Evolutionary conservation across 1,139 yeast genomes (phyloP).

Genomic region (Pneumocystis sp.): DNA sequence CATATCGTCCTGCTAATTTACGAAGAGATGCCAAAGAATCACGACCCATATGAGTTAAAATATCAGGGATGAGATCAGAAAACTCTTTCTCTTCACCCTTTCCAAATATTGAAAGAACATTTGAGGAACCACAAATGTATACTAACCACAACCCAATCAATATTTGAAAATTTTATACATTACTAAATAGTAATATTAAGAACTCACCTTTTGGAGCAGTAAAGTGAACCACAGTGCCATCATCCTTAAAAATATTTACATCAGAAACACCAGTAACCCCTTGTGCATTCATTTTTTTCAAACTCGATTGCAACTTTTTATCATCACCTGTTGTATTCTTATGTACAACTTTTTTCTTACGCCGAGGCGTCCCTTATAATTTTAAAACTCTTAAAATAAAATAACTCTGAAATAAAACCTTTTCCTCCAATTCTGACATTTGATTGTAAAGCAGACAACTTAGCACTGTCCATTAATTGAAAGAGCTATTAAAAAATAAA

Average conservation of each 20-base stretch:
- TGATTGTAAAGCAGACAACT: constrained; percentile 28
- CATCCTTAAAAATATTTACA: constrained; percentile 95
- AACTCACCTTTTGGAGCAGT: constrained; percentile 26
- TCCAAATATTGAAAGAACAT: constrained; percentile 92
- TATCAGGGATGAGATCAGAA: constrained; percentile 86
- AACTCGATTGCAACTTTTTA: constrained; percentile 77
- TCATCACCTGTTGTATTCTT: constrained; percentile 61
- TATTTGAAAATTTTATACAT: neutral
- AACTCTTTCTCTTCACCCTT: constrained; percentile 86
- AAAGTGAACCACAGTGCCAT: constrained; percentile 92
- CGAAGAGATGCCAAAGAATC: constrained; percentile 85
- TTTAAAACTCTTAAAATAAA: constrained; percentile 13
- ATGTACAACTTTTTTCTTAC: constrained; percentile 67
- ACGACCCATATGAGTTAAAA: constrained; percentile 92
- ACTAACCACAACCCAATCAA: constrained; percentile 38
- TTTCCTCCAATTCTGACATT: constrained; percentile 27
- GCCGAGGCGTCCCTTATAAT: constrained; percentile 37
- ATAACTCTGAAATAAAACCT: neutral
- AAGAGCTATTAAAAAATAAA: neutral
- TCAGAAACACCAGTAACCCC: constrained; percentile 83
- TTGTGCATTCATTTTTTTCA: constrained; percentile 80
- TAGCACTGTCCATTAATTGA: constrained; percentile 16
- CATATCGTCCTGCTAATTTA: constrained; percentile 77
- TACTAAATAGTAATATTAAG: neutral
- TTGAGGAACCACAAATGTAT: constrained; percentile 80